Conservation (phyloP, 2,329 filamentous ascomycete species). For the Botrytis galanthina region DNA sequence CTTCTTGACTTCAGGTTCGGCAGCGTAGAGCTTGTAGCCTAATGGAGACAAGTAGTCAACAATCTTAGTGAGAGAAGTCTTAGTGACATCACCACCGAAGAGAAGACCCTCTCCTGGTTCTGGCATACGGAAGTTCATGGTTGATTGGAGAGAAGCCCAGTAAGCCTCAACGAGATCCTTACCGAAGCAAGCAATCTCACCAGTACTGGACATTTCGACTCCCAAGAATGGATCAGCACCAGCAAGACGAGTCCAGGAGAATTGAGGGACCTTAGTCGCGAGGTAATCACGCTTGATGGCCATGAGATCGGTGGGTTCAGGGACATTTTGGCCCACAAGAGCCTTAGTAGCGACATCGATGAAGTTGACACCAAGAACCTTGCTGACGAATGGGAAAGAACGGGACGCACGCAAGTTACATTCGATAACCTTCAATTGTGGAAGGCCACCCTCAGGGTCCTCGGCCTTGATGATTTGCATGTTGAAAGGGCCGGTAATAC, state of each 20-base stretch:
- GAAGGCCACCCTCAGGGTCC: slow-evolving; percentile 69
- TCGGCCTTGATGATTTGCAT: slow-evolving; percentile 99
- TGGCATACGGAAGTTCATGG: slow-evolving; percentile 98
- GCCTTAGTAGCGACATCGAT: slow-evolving; percentile 91
- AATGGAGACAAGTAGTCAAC: slow-evolving; percentile 85
- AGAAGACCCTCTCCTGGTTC: slow-evolving; percentile 93
- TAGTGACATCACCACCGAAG: slow-evolving; percentile 79
- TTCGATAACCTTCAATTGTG: slow-evolving; percentile 91
- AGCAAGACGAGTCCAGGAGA: slow-evolving; percentile 97
- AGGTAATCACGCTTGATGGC: slow-evolving; percentile 83
- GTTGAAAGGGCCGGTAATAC: slow-evolving; percentile 97
- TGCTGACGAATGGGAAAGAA: slow-evolving; percentile 97
- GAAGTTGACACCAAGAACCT: slow-evolving; percentile 95
- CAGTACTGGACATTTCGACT: slow-evolving; percentile 95
- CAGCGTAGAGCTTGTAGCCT: slow-evolving; percentile 92
- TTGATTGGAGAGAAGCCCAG: slow-evolving; percentile 93
- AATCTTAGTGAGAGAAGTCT: slow-evolving; percentile 70
- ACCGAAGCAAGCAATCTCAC: slow-evolving; percentile 98
- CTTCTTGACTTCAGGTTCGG: slow-evolving; percentile 74
- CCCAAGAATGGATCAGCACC: slow-evolving; percentile 97
- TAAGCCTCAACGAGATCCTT: slow-evolving; percentile 95
- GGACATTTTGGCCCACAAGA: slow-evolving; percentile 80
- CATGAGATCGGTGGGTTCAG: slow-evolving; percentile 86
- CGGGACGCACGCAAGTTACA: slow-evolving; percentile 97
- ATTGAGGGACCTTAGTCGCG: slow-evolving; percentile 97